phyloP scores from a whole-genome alignment of 2,329 filamentous ascomycete species.

The Xylariaceae sp. region DNA sequence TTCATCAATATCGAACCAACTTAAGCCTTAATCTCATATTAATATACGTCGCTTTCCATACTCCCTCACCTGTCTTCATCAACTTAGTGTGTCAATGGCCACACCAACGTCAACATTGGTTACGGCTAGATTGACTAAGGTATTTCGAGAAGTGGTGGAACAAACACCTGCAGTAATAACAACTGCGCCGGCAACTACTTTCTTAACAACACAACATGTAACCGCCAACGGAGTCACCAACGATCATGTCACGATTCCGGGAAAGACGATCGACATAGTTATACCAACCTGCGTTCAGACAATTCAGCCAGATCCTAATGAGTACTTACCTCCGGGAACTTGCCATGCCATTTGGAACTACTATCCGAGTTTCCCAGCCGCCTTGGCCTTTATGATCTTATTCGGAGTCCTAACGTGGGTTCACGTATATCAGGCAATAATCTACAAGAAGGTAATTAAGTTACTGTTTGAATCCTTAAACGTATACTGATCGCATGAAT shows the following conservation, averaged over 20 bases:
- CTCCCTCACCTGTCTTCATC: not conserved
- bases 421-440: conserved; percentile 28
- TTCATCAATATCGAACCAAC: not conserved
- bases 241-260: conserved; percentile 32
- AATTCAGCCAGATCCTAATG: conserved; percentile 38
- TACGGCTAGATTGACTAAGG: not conserved
- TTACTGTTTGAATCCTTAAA: not conserved
- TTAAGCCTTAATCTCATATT: not conserved
- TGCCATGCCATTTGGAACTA: conserved; percentile 38
- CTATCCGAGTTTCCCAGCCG: conserved; percentile 38
- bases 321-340: conserved; percentile 37
- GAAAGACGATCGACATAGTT: conserved; percentile 37
- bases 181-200: conserved; percentile 19
- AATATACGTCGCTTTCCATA: not conserved
- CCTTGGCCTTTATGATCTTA: conserved; percentile 32
- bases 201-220: conserved; percentile 36
- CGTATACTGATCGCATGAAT: not conserved
- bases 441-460: conserved; percentile 29
- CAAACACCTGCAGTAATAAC: conserved; percentile 12
- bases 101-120: not conserved
- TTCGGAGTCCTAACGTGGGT: conserved; percentile 30
- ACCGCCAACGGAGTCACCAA: conserved; percentile 35
- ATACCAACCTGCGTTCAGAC: conserved; percentile 43
- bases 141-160: conserved; percentile 3
- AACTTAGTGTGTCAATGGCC: conserved; percentile 4